These are phyloP conservation scores for Kwoniella sp. DNA, from an alignment of 768 basidiomycete species.

Conservation along the genomic window DNA sequence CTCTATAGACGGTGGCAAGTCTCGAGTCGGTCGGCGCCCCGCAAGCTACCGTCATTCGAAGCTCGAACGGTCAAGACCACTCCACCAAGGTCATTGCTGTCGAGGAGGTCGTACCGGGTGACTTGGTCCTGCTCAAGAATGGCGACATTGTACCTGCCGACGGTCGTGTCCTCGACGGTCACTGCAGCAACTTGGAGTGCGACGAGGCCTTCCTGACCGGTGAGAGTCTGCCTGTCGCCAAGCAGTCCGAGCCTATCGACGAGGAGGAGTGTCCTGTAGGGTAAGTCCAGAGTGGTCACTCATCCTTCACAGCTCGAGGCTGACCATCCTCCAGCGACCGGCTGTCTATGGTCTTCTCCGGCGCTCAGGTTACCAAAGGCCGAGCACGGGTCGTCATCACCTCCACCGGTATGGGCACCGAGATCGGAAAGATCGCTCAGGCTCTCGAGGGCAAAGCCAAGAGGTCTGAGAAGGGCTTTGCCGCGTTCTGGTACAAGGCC, in stretches of 20 bases:
- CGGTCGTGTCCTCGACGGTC: conserved; percentile 53
- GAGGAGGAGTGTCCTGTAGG: conserved; percentile 45
- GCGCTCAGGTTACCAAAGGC: conserved; percentile 55
- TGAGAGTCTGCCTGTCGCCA: conserved; percentile 54
- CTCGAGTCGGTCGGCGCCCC: conserved; percentile 51
- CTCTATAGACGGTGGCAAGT: conserved; percentile 49
- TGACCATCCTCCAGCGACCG: conserved; percentile 23
- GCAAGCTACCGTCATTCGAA: conserved; percentile 48
- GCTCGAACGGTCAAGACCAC: conserved; percentile 9
- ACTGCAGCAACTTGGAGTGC: conserved; percentile 54
- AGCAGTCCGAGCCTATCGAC: conserved; percentile 50
- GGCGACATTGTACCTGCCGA: conserved; percentile 54
- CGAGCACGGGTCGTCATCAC: conserved; percentile 56
- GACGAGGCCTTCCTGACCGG: conserved; percentile 57
- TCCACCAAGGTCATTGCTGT: conserved; percentile 32
- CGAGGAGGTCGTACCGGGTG: conserved; percentile 52
- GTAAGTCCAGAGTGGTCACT: too few species aligned
- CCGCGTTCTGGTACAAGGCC: conserved; percentile 57
- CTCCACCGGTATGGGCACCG: conserved; percentile 58
- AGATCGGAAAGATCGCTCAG: conserved; percentile 53
- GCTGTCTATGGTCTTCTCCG: conserved; percentile 50
- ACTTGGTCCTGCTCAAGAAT: conserved; percentile 52
- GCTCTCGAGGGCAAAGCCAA: conserved; percentile 50
- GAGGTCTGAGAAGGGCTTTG: conserved; percentile 41
- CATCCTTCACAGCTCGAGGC: neutral